phyloP scores from a whole-genome alignment of 225 moss, liverwort and hornwort genomes.

The Straminergon stramineum region DNA sequence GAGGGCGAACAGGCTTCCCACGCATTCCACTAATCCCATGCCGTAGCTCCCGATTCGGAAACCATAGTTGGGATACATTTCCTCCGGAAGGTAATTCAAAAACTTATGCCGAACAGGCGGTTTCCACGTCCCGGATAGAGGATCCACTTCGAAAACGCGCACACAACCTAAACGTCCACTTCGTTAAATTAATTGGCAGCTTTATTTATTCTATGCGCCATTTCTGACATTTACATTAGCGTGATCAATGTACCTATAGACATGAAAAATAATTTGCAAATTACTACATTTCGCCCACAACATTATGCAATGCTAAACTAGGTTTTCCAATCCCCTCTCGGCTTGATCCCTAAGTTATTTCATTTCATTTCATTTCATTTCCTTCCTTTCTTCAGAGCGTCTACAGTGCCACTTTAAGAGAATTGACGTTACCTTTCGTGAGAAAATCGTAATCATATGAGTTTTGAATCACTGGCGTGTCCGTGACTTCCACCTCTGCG shows the following conservation, averaged over 20 bases:
- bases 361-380: not conserved
- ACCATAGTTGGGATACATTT: not conserved
- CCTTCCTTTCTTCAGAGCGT: not conserved
- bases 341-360: not conserved
- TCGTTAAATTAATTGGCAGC: not conserved
- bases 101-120: not conserved
- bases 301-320: not conserved
- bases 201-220: not conserved
- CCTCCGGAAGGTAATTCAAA: not conserved
- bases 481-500: not conserved
- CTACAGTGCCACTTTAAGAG: not conserved
- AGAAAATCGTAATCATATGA: not conserved
- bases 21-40: not conserved
- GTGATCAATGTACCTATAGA: too few relatives aligned
- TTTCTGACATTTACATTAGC: not conserved
- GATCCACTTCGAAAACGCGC: not conserved
- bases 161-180: not conserved
- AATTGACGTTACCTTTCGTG: not conserved
- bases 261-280: too few relatives aligned
- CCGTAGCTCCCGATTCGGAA: not conserved
- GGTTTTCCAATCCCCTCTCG: not conserved
- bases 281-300: not conserved
- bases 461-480: not conserved
- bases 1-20: not conserved
- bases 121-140: not conserved